phyloP scores from a whole-genome alignment of 2,329 filamentous ascomycete species.

The Plenodomus biglobosus region DNA sequence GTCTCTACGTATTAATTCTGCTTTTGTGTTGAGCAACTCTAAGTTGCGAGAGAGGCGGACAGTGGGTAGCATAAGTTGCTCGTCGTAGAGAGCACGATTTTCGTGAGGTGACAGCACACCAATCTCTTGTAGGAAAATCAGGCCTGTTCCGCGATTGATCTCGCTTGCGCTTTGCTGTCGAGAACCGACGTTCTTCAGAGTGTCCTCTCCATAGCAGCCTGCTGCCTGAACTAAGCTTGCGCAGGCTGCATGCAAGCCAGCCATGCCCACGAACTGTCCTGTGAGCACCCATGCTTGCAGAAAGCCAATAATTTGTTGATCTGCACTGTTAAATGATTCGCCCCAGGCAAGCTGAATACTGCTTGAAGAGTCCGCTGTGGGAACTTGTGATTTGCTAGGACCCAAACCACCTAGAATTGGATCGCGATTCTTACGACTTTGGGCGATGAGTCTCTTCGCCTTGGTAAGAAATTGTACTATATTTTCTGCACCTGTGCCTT shows the following conservation, averaged over 20 bases:
- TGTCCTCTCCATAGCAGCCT: slow-evolving; percentile 58
- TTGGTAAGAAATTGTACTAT: slow-evolving; percentile 48
- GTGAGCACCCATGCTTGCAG: slow-evolving; percentile 63
- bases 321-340: slow-evolving; percentile 52
- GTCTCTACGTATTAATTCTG: slow-evolving; percentile 23
- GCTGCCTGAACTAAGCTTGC: slow-evolving; percentile 65
- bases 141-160: slow-evolving; percentile 49
- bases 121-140: slow-evolving; percentile 73
- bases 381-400: slow-evolving; percentile 38
- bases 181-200: slow-evolving; percentile 42
- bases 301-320: slow-evolving; percentile 64
- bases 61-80: slow-evolving; percentile 55
- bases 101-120: slow-evolving; percentile 72
- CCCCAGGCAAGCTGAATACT: slow-evolving; percentile 17
- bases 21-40: slow-evolving; percentile 44
- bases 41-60: slow-evolving; percentile 49
- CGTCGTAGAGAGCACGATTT: slow-evolving; percentile 64
- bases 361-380: slow-evolving; percentile 21
- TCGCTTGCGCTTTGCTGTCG: slow-evolving; percentile 1
- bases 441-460: slow-evolving; percentile 42
- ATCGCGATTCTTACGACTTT: slow-evolving; percentile 45
- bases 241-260: slow-evolving; percentile 62
- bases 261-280: slow-evolving; percentile 37
- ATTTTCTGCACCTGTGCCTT: neutral
- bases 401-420: slow-evolving; percentile 39